Evolutionary conservation across 768 basidiomycete species (phyloP).

Genomic region (Mrakia gelida): DNA sequence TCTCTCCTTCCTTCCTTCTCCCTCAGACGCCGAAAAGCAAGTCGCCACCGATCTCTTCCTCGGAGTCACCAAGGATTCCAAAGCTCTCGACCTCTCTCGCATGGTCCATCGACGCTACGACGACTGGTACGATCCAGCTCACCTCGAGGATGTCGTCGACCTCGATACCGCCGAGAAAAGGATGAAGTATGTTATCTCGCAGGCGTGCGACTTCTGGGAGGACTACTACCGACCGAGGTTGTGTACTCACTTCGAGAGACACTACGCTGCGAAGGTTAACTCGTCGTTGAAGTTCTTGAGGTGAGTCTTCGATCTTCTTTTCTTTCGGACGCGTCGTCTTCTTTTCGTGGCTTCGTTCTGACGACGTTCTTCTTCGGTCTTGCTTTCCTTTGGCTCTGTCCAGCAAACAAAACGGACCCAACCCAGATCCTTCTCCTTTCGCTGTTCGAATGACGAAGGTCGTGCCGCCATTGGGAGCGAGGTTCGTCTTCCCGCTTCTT

Average conservation of each 20-base stretch:
- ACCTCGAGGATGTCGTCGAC: constrained; percentile 42
- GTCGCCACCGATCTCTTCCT: constrained; percentile 96
- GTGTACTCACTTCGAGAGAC: constrained; percentile 79
- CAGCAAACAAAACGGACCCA: constrained; percentile 63
- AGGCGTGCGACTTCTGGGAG: constrained; percentile 65
- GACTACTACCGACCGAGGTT: constrained; percentile 81
- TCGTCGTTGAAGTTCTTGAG: constrained; percentile 54
- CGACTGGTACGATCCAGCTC: constrained; percentile 72
- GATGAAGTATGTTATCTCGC: constrained; percentile 19
- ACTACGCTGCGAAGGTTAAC: constrained; percentile 91
- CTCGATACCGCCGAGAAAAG: constrained; percentile 55
- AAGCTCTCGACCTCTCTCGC: constrained; percentile 39
- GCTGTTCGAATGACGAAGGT: constrained; percentile 49
- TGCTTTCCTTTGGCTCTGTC: background rate
- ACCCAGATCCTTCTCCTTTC: constrained; percentile 71
- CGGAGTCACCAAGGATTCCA: constrained; percentile 51
- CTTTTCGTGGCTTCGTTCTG: background rate
- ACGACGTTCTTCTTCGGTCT: background rate
- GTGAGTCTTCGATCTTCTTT: background rate
- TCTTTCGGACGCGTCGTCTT: no score
- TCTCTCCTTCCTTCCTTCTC: background rate
- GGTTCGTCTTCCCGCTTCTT: background rate
- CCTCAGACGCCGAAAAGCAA: constrained; percentile 89
- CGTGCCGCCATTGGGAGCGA: background rate
- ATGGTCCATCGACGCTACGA: constrained; percentile 65